Conservation (phyloP, 2,329 filamentous ascomycete species). For the Colletotrichum godetiae region DNA sequence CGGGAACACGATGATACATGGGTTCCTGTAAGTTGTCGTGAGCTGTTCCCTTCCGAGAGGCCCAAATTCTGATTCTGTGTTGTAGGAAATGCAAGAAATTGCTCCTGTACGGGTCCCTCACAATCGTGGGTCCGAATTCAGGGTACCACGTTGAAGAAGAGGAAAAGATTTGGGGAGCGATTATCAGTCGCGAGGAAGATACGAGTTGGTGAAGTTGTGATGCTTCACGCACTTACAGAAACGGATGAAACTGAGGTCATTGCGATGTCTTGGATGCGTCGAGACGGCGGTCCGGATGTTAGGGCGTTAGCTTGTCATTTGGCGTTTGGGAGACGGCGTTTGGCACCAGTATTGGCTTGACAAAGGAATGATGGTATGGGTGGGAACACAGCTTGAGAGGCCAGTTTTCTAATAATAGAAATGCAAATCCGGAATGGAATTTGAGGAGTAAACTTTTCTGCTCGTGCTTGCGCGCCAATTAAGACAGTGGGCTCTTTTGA, state of each 20-base stretch:
- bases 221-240: background rate
- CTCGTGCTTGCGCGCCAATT: background rate
- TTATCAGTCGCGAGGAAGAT: slow-evolving; percentile 53
- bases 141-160: slow-evolving; percentile 55
- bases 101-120: slow-evolving; percentile 58
- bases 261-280: background rate
- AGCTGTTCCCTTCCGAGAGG: background rate
- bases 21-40: slow-evolving; percentile 52
- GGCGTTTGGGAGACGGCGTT: background rate
- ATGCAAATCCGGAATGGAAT: background rate
- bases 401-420: background rate
- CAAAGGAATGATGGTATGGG: background rate
- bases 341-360: background rate
- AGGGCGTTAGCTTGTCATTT: background rate
- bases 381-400: background rate
- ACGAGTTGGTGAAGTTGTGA: slow-evolving; percentile 50
- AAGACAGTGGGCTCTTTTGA: background rate
- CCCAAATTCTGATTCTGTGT: background rate
- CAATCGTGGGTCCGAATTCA: slow-evolving; percentile 57
- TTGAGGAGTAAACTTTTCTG: background rate
- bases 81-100: slow-evolving; percentile 54
- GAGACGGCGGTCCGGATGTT: background rate
- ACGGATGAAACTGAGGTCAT: background rate
- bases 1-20: slow-evolving; percentile 57
- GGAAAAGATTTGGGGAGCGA: slow-evolving; percentile 56